Evolutionary conservation across 2,329 filamentous ascomycete species (phyloP).

Genomic region (Ceratocystis ficicola): DNA sequence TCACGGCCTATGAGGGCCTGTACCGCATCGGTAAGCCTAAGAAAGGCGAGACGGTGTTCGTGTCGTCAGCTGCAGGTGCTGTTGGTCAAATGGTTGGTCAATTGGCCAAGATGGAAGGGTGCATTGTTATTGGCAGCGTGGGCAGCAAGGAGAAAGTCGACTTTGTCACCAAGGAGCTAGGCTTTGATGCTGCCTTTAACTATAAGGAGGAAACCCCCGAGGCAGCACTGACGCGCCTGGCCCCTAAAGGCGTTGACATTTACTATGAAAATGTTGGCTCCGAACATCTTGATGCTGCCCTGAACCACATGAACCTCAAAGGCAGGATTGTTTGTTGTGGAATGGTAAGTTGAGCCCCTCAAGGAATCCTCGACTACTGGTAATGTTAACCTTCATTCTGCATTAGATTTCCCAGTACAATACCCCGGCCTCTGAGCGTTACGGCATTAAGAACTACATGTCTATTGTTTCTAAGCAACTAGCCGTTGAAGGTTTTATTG

Average conservation of each 20-base stretch:
- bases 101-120: constrained; percentile 67
- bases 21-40: constrained; percentile 52
- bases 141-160: constrained; percentile 69
- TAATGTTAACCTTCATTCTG: constrained; percentile 9
- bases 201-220: constrained; percentile 69
- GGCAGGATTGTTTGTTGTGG: constrained; percentile 55
- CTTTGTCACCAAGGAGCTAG: constrained; percentile 43
- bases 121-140: constrained; percentile 68
- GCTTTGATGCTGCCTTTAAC: constrained; percentile 58
- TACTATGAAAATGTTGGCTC: constrained; percentile 45
- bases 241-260: constrained; percentile 65
- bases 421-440: constrained; percentile 38
- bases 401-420: constrained; percentile 62
- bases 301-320: constrained; percentile 41
- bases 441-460: constrained; percentile 55
- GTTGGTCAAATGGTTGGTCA: constrained; percentile 77
- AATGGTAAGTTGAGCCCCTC: constrained; percentile 36
- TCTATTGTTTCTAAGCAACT: constrained; percentile 56
- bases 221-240: constrained; percentile 57
- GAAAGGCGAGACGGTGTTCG: constrained; percentile 63
- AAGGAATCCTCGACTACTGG: background rate
- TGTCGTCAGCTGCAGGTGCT: constrained; percentile 67
- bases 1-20: constrained; percentile 60
- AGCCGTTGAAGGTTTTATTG: constrained; percentile 65
- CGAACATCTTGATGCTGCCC: constrained; percentile 39